Conservation (phyloP, 371 early-diverging fungal species). For the Umbelopsis sp. region DNA sequence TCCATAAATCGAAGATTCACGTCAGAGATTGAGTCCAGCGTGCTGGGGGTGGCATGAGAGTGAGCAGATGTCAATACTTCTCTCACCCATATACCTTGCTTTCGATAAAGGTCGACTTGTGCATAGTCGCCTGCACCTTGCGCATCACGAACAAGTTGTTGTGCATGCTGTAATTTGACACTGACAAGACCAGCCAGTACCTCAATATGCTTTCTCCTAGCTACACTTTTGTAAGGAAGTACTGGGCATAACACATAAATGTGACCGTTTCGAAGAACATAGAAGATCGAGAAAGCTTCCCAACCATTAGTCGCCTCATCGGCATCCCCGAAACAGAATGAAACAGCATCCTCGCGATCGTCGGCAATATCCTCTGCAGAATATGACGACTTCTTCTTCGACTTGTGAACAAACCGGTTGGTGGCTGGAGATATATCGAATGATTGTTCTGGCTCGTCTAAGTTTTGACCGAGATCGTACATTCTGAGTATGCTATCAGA, state of each 20-base stretch:
- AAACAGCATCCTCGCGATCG: slow-evolving; percentile 47
- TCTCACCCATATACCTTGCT: slow-evolving; percentile 43
- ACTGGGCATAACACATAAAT: slow-evolving; percentile 50
- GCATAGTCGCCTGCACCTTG: slow-evolving; percentile 19
- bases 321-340: slow-evolving; percentile 41
- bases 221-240: slow-evolving; percentile 38
- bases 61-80: slow-evolving; percentile 31
- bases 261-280: slow-evolving; percentile 44
- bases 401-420: not conserved
- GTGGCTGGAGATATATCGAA: slow-evolving; percentile 44
- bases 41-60: not conserved
- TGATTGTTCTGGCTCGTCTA: slow-evolving; percentile 43
- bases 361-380: slow-evolving; percentile 34
- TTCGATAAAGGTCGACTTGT: slow-evolving; percentile 31
- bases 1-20: slow-evolving; percentile 20
- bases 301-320: slow-evolving; percentile 40
- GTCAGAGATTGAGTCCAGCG: slow-evolving; percentile 9
- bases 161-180: slow-evolving; percentile 28
- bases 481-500: slow-evolving; percentile 42
- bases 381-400: not conserved
- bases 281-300: slow-evolving; percentile 50
- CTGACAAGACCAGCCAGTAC: slow-evolving; percentile 34
- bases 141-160: slow-evolving; percentile 21
- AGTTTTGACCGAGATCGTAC: slow-evolving; percentile 42
- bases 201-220: slow-evolving; percentile 42